phyloP scores from a whole-genome alignment of 2,329 filamentous ascomycete genomes.

The Scedosporium aurantiacum region DNA sequence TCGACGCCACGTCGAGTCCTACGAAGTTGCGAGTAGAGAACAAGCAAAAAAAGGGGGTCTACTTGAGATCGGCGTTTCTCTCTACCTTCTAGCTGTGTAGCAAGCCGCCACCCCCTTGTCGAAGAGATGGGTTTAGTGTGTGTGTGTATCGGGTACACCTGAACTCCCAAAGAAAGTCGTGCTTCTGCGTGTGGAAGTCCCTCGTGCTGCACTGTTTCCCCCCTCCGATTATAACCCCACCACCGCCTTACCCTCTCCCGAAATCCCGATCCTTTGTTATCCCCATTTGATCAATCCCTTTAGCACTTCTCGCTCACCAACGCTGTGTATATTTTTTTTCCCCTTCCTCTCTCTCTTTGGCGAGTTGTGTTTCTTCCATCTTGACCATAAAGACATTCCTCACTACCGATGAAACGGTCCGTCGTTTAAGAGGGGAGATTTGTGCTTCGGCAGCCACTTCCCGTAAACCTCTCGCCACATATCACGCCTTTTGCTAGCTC shows the following conservation, averaged over 20 bases:
- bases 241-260: not conserved
- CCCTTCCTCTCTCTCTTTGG: not conserved
- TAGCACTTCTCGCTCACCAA: not conserved
- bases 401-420: constrained; percentile 2
- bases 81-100: not conserved
- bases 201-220: not conserved
- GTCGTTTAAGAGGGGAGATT: not conserved
- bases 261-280: not conserved
- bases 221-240: not conserved
- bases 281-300: not conserved
- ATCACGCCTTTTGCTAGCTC: not conserved
- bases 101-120: not conserved
- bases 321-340: not conserved
- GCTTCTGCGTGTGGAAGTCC: not conserved
- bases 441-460: not conserved
- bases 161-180: not conserved
- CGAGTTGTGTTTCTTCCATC: not conserved
- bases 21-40: not conserved
- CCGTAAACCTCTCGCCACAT: not conserved
- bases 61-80: not conserved
- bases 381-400: not conserved
- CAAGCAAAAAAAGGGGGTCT: not conserved
- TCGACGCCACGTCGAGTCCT: not conserved
- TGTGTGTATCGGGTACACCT: not conserved
- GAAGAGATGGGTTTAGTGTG: not conserved